Conservation (phyloP, 495 filamentous ascomycete species). For the Penicillium robsamsonii region DNA sequence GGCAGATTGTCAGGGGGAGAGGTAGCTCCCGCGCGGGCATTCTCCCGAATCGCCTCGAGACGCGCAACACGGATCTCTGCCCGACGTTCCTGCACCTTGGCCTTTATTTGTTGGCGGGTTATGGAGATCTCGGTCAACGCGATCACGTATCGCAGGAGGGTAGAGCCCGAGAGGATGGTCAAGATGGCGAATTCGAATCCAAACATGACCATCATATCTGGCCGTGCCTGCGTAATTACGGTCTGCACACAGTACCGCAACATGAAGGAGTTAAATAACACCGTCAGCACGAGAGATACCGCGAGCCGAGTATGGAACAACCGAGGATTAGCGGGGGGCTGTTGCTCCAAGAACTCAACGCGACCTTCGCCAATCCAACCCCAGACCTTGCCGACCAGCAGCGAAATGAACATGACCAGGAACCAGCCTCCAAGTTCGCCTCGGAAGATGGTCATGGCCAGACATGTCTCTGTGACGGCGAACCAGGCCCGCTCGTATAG, state of each 20-base stretch:
- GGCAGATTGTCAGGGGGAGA: conserved; percentile 45
- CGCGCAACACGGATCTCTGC: conserved; percentile 63
- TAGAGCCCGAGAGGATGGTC: conserved; percentile 74
- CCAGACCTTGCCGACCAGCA: conserved; percentile 95
- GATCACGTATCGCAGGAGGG: conserved; percentile 70
- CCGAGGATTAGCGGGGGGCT: conserved; percentile 84
- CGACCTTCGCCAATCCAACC: conserved; percentile 96
- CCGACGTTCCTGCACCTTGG: conserved; percentile 62
- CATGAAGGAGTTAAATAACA: conserved; percentile 73
- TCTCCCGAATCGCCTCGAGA: conserved; percentile 48
- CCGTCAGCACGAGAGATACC: conserved; percentile 71
- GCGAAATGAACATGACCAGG: conserved; percentile 87
- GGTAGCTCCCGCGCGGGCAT: conserved; percentile 34
- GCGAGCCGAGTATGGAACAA: conserved; percentile 85
- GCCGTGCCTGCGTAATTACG: conserved; percentile 79
- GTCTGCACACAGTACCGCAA: conserved; percentile 75
- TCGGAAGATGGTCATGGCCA: conserved; percentile 98
- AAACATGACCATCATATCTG: conserved; percentile 99
- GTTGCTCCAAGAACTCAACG: conserved; percentile 91
- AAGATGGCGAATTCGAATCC: conserved; percentile 94
- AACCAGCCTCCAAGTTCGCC: conserved; percentile 94
- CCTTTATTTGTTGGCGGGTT: conserved; percentile 64
- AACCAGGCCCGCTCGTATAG: conserved; percentile 98
- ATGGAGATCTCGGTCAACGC: conserved; percentile 77
- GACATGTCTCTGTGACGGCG: conserved; percentile 90